Percentiles rank a stretch among this genome's conserved stretches.
Evolutionary conservation across 116 monocot genomes (phyloP).

Genomic region (Trichopus zeylanicus): DNA sequence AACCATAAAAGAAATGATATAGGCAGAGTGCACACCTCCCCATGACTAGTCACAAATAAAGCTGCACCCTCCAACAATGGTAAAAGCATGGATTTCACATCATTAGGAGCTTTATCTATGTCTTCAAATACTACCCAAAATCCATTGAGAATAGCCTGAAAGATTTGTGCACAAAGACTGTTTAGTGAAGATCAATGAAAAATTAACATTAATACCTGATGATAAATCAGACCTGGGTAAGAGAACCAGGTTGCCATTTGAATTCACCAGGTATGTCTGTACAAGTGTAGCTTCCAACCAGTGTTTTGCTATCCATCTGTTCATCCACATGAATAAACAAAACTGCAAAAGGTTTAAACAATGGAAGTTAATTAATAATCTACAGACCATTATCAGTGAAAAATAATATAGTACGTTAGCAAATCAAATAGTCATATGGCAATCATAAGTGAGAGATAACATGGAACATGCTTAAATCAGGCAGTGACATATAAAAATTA

Average conservation of each 20-base stretch:
- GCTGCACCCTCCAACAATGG: slow-evolving; percentile 87
- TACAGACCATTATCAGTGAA: neutral
- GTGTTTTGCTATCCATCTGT: slow-evolving; percentile 88
- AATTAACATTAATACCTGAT: neutral
- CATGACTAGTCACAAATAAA: slow-evolving; percentile 69
- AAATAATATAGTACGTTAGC: too few relatives aligned
- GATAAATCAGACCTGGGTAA: slow-evolving; percentile 65
- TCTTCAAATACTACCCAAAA: slow-evolving; percentile 96
- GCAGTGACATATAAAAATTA: too few relatives aligned
- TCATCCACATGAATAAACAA: slow-evolving; percentile 96
- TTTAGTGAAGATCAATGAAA: neutral
- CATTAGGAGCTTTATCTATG: slow-evolving; percentile 92
- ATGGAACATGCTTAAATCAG: too few relatives aligned
- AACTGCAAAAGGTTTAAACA: slow-evolving; percentile 52
- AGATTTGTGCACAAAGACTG: neutral
- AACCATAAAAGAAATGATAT: neutral
- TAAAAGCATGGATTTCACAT: slow-evolving; percentile 77
- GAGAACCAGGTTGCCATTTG: slow-evolving; percentile 92
- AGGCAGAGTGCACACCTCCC: slow-evolving; percentile 44
- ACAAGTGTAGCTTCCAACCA: slow-evolving; percentile 81
- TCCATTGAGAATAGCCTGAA: slow-evolving; percentile 77
- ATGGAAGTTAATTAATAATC: neutral
- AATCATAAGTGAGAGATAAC: too few relatives aligned
- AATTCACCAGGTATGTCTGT: slow-evolving; percentile 93
- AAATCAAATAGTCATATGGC: too few relatives aligned